Percentiles rank a stretch among this genome's conserved stretches.
Evolutionary conservation across 768 basidiomycete species (phyloP).

Genomic region (Pleurotus salmoneostramineus): DNA sequence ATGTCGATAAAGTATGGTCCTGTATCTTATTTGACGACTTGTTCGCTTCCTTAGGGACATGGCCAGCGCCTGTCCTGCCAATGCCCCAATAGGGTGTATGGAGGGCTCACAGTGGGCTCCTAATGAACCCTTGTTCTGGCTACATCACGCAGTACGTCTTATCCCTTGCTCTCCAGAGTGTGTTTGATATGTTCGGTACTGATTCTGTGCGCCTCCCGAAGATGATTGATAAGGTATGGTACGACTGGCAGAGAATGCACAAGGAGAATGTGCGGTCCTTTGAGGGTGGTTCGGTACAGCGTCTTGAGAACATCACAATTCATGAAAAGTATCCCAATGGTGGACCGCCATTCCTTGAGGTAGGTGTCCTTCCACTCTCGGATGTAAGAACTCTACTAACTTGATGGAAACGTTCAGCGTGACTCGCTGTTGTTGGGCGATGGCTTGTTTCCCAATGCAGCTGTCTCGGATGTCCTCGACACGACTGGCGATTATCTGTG

Average conservation of each 20-base stretch:
- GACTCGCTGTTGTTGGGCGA: background rate
- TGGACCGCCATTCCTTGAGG: background rate
- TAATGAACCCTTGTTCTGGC: slow-evolving; percentile 30
- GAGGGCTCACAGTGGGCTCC: slow-evolving; percentile 24
- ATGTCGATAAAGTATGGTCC: slow-evolving; percentile 10
- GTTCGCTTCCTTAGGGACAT: slow-evolving; percentile 19
- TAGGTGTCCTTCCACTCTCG: background rate
- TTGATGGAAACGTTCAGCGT: background rate
- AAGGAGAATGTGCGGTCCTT: background rate
- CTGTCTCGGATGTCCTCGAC: background rate
- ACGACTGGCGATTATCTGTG: background rate
- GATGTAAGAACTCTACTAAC: no score
- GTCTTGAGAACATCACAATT: background rate
- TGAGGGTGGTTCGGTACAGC: background rate
- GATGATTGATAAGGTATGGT: background rate
- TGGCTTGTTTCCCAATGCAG: background rate
- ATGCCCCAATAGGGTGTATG: slow-evolving; percentile 18
- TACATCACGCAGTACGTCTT: background rate
- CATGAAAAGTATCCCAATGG: background rate
- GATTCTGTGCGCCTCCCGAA: background rate
- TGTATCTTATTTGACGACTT: background rate
- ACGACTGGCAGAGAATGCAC: background rate
- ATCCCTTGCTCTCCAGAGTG: background rate
- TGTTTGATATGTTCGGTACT: background rate
- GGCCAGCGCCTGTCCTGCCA: slow-evolving; percentile 20